Evolutionary conservation across 1,139 yeast species (phyloP).

Genomic region (Magnusiomyces paraingens): DNA sequence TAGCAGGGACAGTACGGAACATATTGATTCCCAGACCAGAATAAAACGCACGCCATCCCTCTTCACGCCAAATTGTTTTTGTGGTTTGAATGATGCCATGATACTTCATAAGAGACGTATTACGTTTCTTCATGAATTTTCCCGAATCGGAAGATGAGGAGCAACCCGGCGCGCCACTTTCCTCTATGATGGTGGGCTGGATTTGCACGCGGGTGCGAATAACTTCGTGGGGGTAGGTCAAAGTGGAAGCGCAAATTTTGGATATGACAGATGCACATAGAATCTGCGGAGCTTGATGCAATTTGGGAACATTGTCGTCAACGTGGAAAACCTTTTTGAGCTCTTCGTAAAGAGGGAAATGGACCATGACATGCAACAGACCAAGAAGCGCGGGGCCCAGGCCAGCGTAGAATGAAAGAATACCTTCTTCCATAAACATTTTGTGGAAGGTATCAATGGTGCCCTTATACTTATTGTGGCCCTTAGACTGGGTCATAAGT

Average conservation of each 20-base stretch:
- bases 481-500: slow-evolving; percentile 64
- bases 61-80: slow-evolving; percentile 51
- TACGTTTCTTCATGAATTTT: slow-evolving; percentile 9
- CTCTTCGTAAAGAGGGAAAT: slow-evolving; percentile 91
- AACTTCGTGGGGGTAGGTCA: slow-evolving; percentile 95
- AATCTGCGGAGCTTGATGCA: slow-evolving; percentile 32
- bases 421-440: slow-evolving; percentile 77
- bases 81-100: slow-evolving; percentile 42
- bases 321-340: slow-evolving; percentile 48
- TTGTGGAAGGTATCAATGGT: slow-evolving; percentile 76
- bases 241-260: slow-evolving; percentile 81
- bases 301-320: slow-evolving; percentile 13
- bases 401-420: slow-evolving; percentile 82
- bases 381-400: slow-evolving; percentile 88
- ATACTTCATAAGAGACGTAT: slow-evolving; percentile 19
- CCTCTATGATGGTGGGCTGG: slow-evolving; percentile 18
- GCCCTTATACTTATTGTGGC: slow-evolving; percentile 53
- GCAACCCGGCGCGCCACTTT: slow-evolving; percentile 11
- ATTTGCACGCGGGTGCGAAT: slow-evolving; percentile 87
- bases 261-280: slow-evolving; percentile 73
- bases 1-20: slow-evolving; percentile 88
- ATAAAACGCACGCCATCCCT: slow-evolving; percentile 79
- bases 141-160: no score
- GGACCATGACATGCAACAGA: slow-evolving; percentile 88
- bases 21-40: slow-evolving; percentile 84